Conservation (phyloP, 2,329 filamentous ascomycete genomes). For the Esteya vermicola region DNA sequence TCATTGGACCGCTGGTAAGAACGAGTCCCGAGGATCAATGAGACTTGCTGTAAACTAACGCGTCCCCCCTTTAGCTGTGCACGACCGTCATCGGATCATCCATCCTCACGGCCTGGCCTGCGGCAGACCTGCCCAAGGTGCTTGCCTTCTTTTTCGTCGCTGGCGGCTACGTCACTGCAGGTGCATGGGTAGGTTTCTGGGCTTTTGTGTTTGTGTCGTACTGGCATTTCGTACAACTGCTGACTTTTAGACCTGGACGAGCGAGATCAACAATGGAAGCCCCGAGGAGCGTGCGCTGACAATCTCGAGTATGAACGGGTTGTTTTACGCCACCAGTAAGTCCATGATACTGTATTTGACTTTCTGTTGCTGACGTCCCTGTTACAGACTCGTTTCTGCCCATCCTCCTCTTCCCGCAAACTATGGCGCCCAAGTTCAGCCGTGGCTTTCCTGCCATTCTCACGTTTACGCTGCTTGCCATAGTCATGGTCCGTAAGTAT, state of each 20-base stretch:
- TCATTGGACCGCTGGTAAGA: not conserved
- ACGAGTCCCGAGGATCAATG: too few species aligned
- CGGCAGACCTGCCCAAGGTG: not conserved
- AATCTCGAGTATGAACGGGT: not conserved
- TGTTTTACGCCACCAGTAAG: not conserved
- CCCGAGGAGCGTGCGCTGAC: not conserved
- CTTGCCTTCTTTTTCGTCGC: not conserved
- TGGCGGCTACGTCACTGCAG: not conserved
- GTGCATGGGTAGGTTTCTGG: too few species aligned
- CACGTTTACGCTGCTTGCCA: too few species aligned
- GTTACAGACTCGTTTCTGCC: not conserved
- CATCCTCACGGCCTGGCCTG: not conserved
- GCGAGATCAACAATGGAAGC: not conserved
- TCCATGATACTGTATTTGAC: not conserved
- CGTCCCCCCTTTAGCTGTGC: not conserved
- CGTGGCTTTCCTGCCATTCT: too few species aligned
- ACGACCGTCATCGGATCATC: too few species aligned
- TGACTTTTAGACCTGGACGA: not conserved
- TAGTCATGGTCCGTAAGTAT: too few species aligned
- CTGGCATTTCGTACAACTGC: too few species aligned
- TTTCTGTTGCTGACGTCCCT: not conserved
- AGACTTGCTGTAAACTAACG: too few species aligned
- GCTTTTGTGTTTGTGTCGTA: too few species aligned
- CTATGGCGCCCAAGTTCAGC: too few species aligned
- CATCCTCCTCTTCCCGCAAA: not conserved